Conservation (phyloP, 371 early-diverging fungal genomes). For the Saksenaea oblongispora region DNA sequence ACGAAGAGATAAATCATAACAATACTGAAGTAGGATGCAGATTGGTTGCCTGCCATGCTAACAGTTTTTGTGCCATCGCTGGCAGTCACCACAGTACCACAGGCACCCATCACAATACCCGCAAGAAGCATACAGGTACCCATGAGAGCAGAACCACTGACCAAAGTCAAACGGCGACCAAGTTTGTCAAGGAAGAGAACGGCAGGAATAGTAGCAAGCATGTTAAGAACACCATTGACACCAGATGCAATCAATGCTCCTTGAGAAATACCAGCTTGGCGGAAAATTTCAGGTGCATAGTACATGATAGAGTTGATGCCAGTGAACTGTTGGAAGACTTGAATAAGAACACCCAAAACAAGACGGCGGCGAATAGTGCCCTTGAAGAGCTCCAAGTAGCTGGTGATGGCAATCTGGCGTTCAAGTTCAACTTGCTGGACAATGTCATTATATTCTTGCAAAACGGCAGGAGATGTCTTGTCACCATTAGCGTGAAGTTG, state of each 20-base stretch:
- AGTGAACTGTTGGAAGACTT: slow-evolving; percentile 64
- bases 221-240: slow-evolving; percentile 74
- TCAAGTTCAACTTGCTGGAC: slow-evolving; percentile 70
- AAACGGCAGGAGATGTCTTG: slow-evolving; percentile 55
- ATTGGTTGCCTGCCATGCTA: slow-evolving; percentile 34
- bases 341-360: slow-evolving; percentile 72
- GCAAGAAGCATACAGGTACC: slow-evolving; percentile 43
- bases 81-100: slow-evolving; percentile 19
- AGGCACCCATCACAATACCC: slow-evolving; percentile 48
- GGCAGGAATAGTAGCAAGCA: slow-evolving; percentile 72
- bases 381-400: slow-evolving; percentile 73
- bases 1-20: slow-evolving; percentile 55
- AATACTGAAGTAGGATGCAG: slow-evolving; percentile 50
- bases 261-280: slow-evolving; percentile 60
- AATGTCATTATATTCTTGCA: slow-evolving; percentile 80
- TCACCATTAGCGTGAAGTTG: slow-evolving; percentile 68
- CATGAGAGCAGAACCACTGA: slow-evolving; percentile 48
- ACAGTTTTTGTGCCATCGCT: slow-evolving; percentile 13
- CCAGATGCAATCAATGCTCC: slow-evolving; percentile 68
- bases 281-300: slow-evolving; percentile 61
- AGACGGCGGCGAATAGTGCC: slow-evolving; percentile 63
- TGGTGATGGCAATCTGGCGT: slow-evolving; percentile 60
- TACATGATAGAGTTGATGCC: slow-evolving; percentile 57
- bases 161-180: slow-evolving; percentile 48
- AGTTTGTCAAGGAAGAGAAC: slow-evolving; percentile 60